Base-by-base conservation (phyloP, 805 yeast genomes). In the Komagataella kurtzmanii region DNA sequence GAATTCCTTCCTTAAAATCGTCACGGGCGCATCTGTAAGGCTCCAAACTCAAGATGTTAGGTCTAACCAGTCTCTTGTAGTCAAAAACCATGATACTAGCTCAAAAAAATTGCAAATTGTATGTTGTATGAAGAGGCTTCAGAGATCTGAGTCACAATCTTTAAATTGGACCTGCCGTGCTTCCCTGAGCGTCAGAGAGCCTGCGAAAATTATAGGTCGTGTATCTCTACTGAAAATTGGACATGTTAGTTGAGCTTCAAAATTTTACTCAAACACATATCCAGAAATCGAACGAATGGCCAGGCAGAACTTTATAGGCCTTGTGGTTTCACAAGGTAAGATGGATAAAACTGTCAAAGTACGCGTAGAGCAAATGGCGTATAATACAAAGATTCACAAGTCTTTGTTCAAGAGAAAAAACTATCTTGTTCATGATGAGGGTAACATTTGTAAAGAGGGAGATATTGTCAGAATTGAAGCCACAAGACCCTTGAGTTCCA, bases 11-110 rank as follows among this genome's bases (percentile, higher is more conserved):
- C 53, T 79, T 85, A 73, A 83, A 91, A 63, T 91, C 98, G 62
- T 93, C 99, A 68, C 99, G 74, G 3, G 99, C 99, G 67, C 99
- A 93, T 51, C 96, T 77, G 66, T 93, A 93, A 7, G 99, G 98
- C 70, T 85, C 89, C 52, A 93, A 73, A 2, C 77, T 68, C 54
- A 79, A 74, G 54, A 93, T 88, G 59, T 91, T 93, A 18, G 97
- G 96, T 66, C 99, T 76, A 2, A 87, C 84, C 40, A 89, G 68
- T 6, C 75, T 72, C 46, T 71, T 66, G 30, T 83, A 63, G 58
- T 80, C 74, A 60, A 82, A 79, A 7, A 71, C 63, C 75, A 73
- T 71, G 46, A 43, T 54, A 50, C 7, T 43, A 24, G 21, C n/a
- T 17, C 40, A 7, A 21, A 30, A 14, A 30, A 30, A 14, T 30